Evolutionary conservation across 805 yeast genomes (phyloP).

Genomic region (Candida adriatica): DNA sequence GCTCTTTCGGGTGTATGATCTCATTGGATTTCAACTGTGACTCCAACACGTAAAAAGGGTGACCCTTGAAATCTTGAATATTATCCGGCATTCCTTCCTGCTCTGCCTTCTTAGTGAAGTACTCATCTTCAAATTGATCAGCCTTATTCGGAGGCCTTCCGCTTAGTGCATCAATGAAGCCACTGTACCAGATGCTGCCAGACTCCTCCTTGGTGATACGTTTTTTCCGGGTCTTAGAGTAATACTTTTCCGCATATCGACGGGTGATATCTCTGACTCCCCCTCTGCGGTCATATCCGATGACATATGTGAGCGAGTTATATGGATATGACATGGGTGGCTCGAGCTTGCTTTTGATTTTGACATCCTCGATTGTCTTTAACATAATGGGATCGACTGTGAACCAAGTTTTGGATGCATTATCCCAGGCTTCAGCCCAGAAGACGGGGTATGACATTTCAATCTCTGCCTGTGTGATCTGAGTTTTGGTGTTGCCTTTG

Average conservation of each 20-base stretch:
- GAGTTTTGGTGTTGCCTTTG: conserved; percentile 12
- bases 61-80: conserved; percentile 75
- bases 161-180: conserved; percentile 27
- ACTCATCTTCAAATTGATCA: conserved; percentile 47
- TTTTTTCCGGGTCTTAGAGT: conserved; percentile 69
- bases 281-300: conserved; percentile 65
- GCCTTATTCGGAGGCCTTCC: conserved; percentile 14
- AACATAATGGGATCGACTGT: conserved; percentile 76
- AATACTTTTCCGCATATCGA: conserved; percentile 64
- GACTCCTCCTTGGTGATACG: conserved; percentile 58
- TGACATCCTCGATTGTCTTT: conserved; percentile 54
- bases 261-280: conserved; percentile 79
- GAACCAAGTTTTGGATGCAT: conserved; percentile 65
- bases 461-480: conserved; percentile 16
- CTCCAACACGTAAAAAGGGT: conserved; percentile 80
- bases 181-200: conserved; percentile 49
- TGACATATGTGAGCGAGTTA: conserved; percentile 63
- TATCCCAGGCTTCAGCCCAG: conserved; percentile 95
- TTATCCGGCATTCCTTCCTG: conserved; percentile 86
- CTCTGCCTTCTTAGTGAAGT: conserved; percentile 53
- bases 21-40: conserved; percentile 69
- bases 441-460: conserved; percentile 56
- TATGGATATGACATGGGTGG: conserved; percentile 58
- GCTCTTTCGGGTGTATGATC: conserved; percentile 56
- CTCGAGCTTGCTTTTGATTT: conserved; percentile 52